Percentiles rank a stretch among this genome's conserved stretches.
These are phyloP conservation scores for Zarea fungicola DNA, from an alignment of 2,329 filamentous ascomycete species.

Conservation along the genomic window DNA sequence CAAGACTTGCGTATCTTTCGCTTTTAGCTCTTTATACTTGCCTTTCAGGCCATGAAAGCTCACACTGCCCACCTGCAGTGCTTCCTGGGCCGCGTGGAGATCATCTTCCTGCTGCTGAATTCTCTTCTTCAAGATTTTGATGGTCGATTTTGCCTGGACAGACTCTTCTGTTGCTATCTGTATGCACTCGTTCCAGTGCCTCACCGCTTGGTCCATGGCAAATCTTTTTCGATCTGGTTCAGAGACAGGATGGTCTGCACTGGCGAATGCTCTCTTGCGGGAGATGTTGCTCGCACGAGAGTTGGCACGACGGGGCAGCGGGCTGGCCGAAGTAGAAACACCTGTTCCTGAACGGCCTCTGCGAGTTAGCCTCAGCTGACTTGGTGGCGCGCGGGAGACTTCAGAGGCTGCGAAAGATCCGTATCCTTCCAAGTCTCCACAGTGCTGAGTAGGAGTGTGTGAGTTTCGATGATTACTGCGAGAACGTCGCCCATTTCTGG, in stretches of 20 bases:
- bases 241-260: neutral
- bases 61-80: neutral
- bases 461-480: neutral
- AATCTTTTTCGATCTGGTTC: constrained; percentile 10
- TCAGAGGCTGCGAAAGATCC: neutral
- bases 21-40: neutral
- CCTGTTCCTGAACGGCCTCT: neutral
- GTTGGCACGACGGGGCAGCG: neutral
- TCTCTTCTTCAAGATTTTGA: constrained; percentile 5
- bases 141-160: constrained; percentile 12
- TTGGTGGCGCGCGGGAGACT: neutral
- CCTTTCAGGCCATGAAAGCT: neutral
- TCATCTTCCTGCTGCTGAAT: constrained; percentile 15
- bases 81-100: constrained; percentile 20
- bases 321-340: neutral
- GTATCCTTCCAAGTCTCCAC: constrained; percentile 10
- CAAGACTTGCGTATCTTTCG: neutral
- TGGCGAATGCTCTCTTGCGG: neutral
- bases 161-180: constrained; percentile 5
- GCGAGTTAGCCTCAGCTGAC: neutral
- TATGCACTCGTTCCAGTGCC: constrained; percentile 17
- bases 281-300: constrained; percentile 10
- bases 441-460: neutral
- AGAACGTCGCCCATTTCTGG: too few species aligned
- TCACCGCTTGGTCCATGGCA: constrained; percentile 15